Conservation (phyloP, 345 rosid genomes). For the Boechera retrofracta region DNA sequence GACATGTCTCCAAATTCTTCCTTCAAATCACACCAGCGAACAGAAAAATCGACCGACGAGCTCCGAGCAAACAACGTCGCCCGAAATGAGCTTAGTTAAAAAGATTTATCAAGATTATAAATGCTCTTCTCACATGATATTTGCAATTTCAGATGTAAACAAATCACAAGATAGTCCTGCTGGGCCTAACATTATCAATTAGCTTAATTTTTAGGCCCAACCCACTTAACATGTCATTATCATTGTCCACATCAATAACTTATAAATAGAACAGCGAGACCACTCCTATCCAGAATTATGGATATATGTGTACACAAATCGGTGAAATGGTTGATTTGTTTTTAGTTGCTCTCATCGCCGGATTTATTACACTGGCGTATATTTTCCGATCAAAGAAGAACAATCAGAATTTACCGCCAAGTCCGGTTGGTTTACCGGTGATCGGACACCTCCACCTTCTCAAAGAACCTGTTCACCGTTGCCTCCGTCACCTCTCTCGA, state of each 20-base stretch:
- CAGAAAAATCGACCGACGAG: not conserved
- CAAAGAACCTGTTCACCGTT: constrained; percentile 41
- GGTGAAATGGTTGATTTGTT: not conserved
- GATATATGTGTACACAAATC: not conserved
- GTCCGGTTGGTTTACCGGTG: constrained; percentile 27
- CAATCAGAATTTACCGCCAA: constrained; percentile 8
- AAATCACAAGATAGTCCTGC: not conserved
- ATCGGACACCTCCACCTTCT: constrained; percentile 42
- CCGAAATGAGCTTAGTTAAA: not conserved
- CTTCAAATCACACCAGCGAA: not conserved
- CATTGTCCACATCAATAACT: not conserved
- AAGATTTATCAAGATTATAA: constrained; percentile 12
- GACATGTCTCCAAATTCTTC: constrained; percentile 51
- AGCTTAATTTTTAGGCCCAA: not conserved
- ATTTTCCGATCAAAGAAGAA: constrained; percentile 10
- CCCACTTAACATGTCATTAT: not conserved
- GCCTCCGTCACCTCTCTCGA: constrained; percentile 38
- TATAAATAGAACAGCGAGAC: too few relatives aligned
- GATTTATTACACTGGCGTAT: not conserved
- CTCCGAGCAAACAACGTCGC: constrained; percentile 14
- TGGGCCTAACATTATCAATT: constrained; percentile 20
- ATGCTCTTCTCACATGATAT: not conserved
- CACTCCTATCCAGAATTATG: not conserved
- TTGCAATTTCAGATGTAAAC: not conserved
- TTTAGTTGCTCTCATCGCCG: not conserved